Evolutionary conservation across 495 filamentous ascomycete species (phyloP).

Genomic region (Penicillium dipodomyicola): DNA sequence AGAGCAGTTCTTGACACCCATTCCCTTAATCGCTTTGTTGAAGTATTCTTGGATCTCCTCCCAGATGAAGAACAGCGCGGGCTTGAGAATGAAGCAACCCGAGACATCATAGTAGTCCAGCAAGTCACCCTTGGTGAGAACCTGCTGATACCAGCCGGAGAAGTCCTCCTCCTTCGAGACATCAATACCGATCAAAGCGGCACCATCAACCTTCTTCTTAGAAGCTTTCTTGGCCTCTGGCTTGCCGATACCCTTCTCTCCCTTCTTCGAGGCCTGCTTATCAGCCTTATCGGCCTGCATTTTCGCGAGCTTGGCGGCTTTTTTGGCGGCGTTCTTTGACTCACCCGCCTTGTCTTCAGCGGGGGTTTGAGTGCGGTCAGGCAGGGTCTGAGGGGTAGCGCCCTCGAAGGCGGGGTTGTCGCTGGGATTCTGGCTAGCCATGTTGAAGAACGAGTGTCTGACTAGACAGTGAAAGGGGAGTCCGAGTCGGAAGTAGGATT

Average conservation of each 20-base stretch:
- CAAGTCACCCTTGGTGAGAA: constrained; percentile 92
- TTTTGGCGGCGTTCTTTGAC: constrained; percentile 72
- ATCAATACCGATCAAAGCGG: constrained; percentile 80
- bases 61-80: constrained; percentile 86
- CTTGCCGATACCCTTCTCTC: constrained; percentile 12
- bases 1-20: constrained; percentile 91
- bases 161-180: constrained; percentile 83
- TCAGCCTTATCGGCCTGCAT: constrained; percentile 64
- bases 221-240: constrained; percentile 26
- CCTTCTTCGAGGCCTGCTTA: constrained; percentile 56
- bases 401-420: constrained; percentile 27
- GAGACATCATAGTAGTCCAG: constrained; percentile 93
- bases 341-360: constrained; percentile 46
- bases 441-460: constrained; percentile 29
- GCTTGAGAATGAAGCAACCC: constrained; percentile 90
- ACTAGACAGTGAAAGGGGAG: constrained; percentile 19
- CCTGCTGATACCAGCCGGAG: constrained; percentile 91
- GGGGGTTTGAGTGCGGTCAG: constrained; percentile 44
- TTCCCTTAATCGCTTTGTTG: constrained; percentile 75
- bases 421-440: constrained; percentile 41
- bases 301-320: constrained; percentile 65
- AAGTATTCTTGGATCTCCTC: constrained; percentile 89
- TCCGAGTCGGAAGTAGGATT: constrained; percentile 23
- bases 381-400: constrained; percentile 35
- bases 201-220: constrained; percentile 56